These are phyloP conservation scores for Aspergillus cejpii DNA, from an alignment of 2,329 filamentous ascomycete species.

Conservation along the genomic window DNA sequence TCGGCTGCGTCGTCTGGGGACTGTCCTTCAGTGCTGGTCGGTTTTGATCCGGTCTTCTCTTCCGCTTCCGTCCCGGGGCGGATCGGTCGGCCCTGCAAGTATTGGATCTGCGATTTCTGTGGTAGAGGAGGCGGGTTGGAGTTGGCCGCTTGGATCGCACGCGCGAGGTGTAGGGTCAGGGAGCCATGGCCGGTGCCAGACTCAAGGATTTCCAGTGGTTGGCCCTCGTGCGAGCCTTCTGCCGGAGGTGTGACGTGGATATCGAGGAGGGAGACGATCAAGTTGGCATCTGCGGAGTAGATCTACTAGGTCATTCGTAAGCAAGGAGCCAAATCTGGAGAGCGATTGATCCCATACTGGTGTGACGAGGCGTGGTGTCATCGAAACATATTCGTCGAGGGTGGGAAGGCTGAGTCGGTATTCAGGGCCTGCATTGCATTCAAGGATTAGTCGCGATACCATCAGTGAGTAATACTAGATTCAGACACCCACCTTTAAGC, in stretches of 20 bases:
- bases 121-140: constrained; percentile 45
- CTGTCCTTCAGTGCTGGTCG: constrained; percentile 2
- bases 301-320: constrained; percentile 44
- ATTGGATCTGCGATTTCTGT: constrained; percentile 26
- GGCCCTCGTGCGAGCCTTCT: constrained; percentile 20
- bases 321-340: constrained; percentile 10
- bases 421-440: constrained; percentile 33
- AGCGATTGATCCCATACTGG: constrained; percentile 48
- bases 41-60: constrained; percentile 12
- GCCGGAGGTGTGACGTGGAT: constrained; percentile 53
- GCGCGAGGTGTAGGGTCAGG: constrained; percentile 66
- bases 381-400: constrained; percentile 64
- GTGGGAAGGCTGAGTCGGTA: constrained; percentile 59
- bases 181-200: constrained; percentile 80
- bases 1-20: not conserved
- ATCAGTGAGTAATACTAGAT: not conserved
- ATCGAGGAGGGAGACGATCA: constrained; percentile 71
- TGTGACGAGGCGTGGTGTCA: constrained; percentile 64
- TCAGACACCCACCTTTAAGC: constrained; percentile 38
- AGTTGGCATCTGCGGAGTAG: constrained; percentile 66
- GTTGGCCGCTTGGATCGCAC: constrained; percentile 70
- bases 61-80: constrained; percentile 19
- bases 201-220: constrained; percentile 68
- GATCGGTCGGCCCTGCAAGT: constrained; percentile 21
- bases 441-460: not conserved